phyloP scores from a whole-genome alignment of 2,329 filamentous ascomycete species.

The Pseudovirgaria hyperparasitica region DNA sequence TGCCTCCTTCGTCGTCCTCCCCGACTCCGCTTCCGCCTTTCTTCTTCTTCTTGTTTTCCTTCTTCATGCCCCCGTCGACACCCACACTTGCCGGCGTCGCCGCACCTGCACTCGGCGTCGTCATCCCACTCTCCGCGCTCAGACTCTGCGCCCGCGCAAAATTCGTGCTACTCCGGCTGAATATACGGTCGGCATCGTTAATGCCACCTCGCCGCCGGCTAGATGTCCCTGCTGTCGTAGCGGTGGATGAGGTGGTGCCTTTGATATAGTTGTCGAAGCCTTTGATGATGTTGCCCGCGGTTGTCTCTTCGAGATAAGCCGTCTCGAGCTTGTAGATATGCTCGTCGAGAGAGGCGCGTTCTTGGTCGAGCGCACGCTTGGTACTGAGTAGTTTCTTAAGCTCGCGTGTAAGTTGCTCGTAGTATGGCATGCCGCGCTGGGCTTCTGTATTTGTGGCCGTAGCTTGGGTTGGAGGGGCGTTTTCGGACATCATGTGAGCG shows the following conservation, averaged over 20 bases:
- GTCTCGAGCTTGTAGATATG: slow-evolving; percentile 73
- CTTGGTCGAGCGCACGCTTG: slow-evolving; percentile 50
- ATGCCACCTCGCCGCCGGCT: slow-evolving; percentile 50
- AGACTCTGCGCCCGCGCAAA: slow-evolving; percentile 25
- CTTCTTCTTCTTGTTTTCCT: too few relatives aligned
- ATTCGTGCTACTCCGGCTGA: slow-evolving; percentile 35
- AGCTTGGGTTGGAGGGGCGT: slow-evolving; percentile 25
- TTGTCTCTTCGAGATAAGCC: slow-evolving; percentile 76
- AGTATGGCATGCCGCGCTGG: slow-evolving; percentile 47
- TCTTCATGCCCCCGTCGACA: too few relatives aligned
- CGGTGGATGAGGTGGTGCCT: slow-evolving; percentile 46
- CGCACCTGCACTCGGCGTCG: too few relatives aligned
- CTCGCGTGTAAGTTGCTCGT: slow-evolving; percentile 57
- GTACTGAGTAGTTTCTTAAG: slow-evolving; percentile 54
- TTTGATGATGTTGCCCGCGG: slow-evolving; percentile 84
- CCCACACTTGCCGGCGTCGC: too few relatives aligned
- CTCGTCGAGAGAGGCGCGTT: slow-evolving; percentile 55
- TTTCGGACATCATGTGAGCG: slow-evolving; percentile 34
- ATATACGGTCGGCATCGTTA: slow-evolving; percentile 61
- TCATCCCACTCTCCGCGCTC: too few relatives aligned
- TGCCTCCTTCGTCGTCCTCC: too few relatives aligned
- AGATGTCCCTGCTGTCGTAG: slow-evolving; percentile 38
- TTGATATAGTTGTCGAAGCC: slow-evolving; percentile 99
- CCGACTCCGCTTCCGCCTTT: too few relatives aligned
- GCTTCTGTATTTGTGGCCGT: slow-evolving; percentile 29